Percentiles rank a stretch among this genome's conserved stretches.
These are phyloP conservation scores for Glomus cerebriforme DNA, from an alignment of 192 early-diverging fungal genomes.

Conservation along the genomic window DNA sequence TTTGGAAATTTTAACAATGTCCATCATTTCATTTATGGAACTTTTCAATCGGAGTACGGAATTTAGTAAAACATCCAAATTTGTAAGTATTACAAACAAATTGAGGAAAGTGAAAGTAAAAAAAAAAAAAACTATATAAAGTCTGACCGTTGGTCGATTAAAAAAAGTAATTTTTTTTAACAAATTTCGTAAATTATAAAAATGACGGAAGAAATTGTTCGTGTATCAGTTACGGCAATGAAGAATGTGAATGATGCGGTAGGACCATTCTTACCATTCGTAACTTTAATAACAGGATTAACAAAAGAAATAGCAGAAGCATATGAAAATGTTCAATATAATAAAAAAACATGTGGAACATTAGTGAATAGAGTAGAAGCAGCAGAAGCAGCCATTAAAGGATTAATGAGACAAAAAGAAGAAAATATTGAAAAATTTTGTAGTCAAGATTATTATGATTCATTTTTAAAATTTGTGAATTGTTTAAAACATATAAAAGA, in stretches of 20 bases:
- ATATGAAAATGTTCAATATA: slow-evolving; percentile 21
- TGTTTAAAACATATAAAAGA: slow-evolving; percentile 26
- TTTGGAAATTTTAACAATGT: too few relatives aligned
- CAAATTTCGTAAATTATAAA: too few relatives aligned
- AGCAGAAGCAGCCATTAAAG: slow-evolving; percentile 1
- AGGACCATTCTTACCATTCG: not conserved
- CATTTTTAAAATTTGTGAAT: not conserved
- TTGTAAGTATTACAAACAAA: too few relatives aligned
- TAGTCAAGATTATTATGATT: slow-evolving; percentile 15
- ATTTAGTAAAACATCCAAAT: too few relatives aligned
- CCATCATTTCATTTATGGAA: too few relatives aligned
- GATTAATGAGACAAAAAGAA: not conserved
- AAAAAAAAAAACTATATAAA: too few relatives aligned
- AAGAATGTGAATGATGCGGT: not conserved
- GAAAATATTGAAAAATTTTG: not conserved
- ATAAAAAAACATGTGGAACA: slow-evolving; percentile 23
- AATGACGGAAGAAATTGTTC: too few relatives aligned
- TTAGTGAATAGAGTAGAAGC: not conserved
- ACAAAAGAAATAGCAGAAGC: not conserved
- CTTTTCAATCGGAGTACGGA: too few relatives aligned
- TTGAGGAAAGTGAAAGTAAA: too few relatives aligned
- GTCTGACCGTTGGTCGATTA: too few relatives aligned
- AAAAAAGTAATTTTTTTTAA: too few relatives aligned
- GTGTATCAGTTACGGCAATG: too few relatives aligned
- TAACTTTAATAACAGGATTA: not conserved